These are phyloP conservation scores for Vaucheria bursata DNA, from an alignment of 352 stramenopile species.

Conservation along the genomic window DNA sequence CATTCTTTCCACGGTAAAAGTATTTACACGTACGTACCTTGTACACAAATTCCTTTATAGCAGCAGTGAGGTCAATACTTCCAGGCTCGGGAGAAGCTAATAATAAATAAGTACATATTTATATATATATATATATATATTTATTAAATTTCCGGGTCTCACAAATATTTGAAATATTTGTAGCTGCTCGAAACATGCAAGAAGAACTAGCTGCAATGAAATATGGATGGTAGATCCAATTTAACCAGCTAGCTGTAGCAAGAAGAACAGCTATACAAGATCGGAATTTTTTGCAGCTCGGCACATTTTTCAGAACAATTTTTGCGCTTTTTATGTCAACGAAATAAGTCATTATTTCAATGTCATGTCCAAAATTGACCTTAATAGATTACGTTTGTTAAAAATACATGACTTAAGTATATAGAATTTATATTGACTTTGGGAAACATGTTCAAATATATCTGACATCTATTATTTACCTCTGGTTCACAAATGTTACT, in stretches of 20 bases:
- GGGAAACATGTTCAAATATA: too few relatives aligned
- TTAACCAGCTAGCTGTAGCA: background rate
- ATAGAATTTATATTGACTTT: too few relatives aligned
- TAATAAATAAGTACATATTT: background rate
- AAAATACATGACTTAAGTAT: too few relatives aligned
- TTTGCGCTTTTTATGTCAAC: too few relatives aligned
- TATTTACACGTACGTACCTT: background rate
- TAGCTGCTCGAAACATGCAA: background rate
- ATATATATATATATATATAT: background rate
- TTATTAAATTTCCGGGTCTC: background rate
- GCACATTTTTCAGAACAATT: too few relatives aligned
- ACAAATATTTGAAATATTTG: background rate
- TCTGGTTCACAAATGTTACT: too few relatives aligned
- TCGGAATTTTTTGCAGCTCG: too few relatives aligned
- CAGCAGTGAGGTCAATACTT: background rate
- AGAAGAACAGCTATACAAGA: background rate
- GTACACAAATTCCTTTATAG: slow-evolving; percentile 9
- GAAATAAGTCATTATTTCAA: too few relatives aligned
- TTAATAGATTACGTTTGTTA: too few relatives aligned
- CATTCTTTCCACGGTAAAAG: background rate
- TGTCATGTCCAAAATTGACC: too few relatives aligned
- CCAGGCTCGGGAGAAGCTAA: background rate
- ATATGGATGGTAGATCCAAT: background rate
- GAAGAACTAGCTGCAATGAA: background rate
- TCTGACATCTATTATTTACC: too few relatives aligned